Conservation (phyloP, 192 early-diverging fungal species). For the Coemansia sp. region DNA sequence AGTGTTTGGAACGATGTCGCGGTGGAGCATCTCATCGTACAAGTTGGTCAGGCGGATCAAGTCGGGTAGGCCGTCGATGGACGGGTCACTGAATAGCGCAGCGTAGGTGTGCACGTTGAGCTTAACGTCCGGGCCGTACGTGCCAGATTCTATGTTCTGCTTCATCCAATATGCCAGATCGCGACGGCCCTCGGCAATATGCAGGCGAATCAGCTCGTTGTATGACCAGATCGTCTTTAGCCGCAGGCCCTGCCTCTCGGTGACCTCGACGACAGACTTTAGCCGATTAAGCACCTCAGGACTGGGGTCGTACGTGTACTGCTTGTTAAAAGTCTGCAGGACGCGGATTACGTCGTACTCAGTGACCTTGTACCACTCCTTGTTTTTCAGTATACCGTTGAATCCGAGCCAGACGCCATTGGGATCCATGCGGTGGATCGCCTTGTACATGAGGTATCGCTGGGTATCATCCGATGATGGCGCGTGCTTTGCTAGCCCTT, state of each 20-base stretch:
- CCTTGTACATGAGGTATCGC: slow-evolving; percentile 25
- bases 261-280: slow-evolving; percentile 12
- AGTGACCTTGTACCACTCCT: slow-evolving; percentile 28
- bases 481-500: background rate
- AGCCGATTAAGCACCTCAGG: slow-evolving; percentile 16
- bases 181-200: slow-evolving; percentile 20
- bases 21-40: slow-evolving; percentile 48
- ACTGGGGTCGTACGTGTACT: slow-evolving; percentile 32
- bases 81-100: slow-evolving; percentile 39
- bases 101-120: slow-evolving; percentile 39
- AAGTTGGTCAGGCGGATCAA: slow-evolving; percentile 18
- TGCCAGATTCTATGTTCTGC: slow-evolving; percentile 21
- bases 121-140: slow-evolving; percentile 13
- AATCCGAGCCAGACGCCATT: slow-evolving; percentile 38
- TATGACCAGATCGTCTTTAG: slow-evolving; percentile 17
- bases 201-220: slow-evolving; percentile 46
- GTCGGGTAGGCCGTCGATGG: slow-evolving; percentile 9
- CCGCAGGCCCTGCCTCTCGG: slow-evolving; percentile 3
- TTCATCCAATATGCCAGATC: slow-evolving; percentile 33
- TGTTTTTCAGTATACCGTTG: slow-evolving; percentile 17
- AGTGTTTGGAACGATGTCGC: slow-evolving; percentile 24
- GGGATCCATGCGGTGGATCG: slow-evolving; percentile 16
- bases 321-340: slow-evolving; percentile 37
- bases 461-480: slow-evolving; percentile 10
- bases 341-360: slow-evolving; percentile 40